Evolutionary conservation across 768 basidiomycete species (phyloP).

Genomic region (Boletus patriciae): DNA sequence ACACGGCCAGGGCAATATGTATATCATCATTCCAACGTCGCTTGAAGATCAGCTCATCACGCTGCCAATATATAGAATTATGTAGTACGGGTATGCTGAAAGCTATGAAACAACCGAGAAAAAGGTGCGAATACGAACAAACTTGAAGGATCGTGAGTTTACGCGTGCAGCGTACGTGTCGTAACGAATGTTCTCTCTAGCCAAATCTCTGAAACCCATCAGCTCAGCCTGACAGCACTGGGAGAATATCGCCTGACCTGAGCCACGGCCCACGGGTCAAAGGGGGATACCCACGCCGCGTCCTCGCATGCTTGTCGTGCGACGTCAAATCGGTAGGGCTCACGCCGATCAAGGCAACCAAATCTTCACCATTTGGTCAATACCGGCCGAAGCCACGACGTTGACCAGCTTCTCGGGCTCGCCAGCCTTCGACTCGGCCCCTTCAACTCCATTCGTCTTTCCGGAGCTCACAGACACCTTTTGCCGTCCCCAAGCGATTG

Average conservation of each 20-base stretch:
- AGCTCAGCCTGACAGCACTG: constrained; percentile 1
- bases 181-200: constrained; percentile 24
- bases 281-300: constrained; percentile 15
- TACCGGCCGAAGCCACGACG: constrained; percentile 66
- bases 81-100: constrained; percentile 38
- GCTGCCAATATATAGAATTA: constrained; percentile 29
- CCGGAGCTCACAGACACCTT: constrained; percentile 41
- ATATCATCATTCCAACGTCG: neutral
- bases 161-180: constrained; percentile 23
- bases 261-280: constrained; percentile 7
- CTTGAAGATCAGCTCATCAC: constrained; percentile 1
- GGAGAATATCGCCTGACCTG: constrained; percentile 15
- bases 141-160: constrained; percentile 30
- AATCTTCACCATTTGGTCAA: constrained; percentile 66
- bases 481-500: constrained; percentile 77
- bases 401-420: constrained; percentile 62
- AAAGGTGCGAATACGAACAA: constrained; percentile 16
- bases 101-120: constrained; percentile 21
- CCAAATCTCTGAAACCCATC: constrained; percentile 8
- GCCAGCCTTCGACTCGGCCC: constrained; percentile 33
- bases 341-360: constrained; percentile 52
- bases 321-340: neutral
- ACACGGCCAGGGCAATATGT: constrained; percentile 24
- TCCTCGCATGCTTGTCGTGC: constrained; percentile 9
- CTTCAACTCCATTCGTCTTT: constrained; percentile 38